phyloP scores from a whole-genome alignment of 352 stramenopile genomes.

The Plasmopara viticola region DNA sequence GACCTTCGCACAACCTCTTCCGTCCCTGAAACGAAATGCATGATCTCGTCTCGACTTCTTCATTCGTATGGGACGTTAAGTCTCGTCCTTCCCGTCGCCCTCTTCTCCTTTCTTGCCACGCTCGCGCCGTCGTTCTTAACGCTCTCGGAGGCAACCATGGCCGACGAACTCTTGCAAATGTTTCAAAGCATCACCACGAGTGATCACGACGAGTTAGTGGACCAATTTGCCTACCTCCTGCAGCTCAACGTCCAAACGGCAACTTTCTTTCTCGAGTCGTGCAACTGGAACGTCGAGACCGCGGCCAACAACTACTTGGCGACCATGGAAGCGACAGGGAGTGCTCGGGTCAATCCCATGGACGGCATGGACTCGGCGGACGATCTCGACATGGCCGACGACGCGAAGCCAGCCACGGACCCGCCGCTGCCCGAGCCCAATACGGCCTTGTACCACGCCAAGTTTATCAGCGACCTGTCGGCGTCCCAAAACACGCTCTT shows the following conservation, averaged over 20 bases:
- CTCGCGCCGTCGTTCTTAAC: neutral
- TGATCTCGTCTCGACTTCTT: no score
- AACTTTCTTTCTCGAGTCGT: constrained; percentile 83
- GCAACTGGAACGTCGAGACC: constrained; percentile 86
- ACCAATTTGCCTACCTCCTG: constrained; percentile 76
- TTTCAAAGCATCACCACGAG: constrained; percentile 85
- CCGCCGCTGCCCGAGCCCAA: constrained; percentile 20
- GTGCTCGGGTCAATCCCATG: constrained; percentile 10
- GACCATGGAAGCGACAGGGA: constrained; percentile 44
- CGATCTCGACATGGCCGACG: constrained; percentile 56
- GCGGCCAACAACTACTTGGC: constrained; percentile 77
- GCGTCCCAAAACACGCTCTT: constrained; percentile 50
- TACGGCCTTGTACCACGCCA: constrained; percentile 32
- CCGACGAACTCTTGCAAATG: constrained; percentile 79
- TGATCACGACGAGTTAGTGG: constrained; percentile 78
- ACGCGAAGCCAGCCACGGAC: constrained; percentile 4
- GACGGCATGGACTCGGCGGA: constrained; percentile 26
- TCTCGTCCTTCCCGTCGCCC: no score
- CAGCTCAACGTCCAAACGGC: constrained; percentile 61
- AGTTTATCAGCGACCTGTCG: constrained; percentile 69
- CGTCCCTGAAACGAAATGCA: no score
- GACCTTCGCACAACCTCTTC: no score
- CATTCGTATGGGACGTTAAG: no score
- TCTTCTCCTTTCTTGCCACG: no score
- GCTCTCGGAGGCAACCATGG: constrained; percentile 28